A percentile compares a stretch with the other conserved stretches of the same genome.
Evolutionary conservation across 257 asterid genomes (phyloP).

Genomic region (Cordia subcordata): DNA sequence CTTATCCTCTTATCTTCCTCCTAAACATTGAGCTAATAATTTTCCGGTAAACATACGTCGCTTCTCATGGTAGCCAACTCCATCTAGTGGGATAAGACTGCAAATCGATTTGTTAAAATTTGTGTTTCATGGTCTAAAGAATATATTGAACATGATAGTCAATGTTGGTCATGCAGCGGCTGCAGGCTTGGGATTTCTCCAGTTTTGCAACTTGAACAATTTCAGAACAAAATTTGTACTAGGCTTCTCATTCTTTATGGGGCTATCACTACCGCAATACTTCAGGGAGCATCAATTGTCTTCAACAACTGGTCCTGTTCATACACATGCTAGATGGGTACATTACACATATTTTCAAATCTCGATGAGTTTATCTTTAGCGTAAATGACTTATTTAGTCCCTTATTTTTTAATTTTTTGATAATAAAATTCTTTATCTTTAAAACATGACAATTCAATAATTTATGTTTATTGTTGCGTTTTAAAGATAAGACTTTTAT

Average conservation of each 20-base stretch:
- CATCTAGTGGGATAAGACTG: too few relatives aligned
- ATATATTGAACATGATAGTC: too few relatives aligned
- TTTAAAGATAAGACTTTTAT: too few relatives aligned
- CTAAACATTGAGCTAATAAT: neutral
- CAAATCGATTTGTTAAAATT: neutral
- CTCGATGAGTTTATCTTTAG: neutral
- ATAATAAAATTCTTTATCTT: too few relatives aligned
- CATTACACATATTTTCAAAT: neutral
- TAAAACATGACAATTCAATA: too few relatives aligned
- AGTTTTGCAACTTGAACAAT: constrained; percentile 78
- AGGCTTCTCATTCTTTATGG: constrained; percentile 61
- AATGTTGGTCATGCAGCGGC: constrained; percentile 40
- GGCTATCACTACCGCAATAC: constrained; percentile 63
- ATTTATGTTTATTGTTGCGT: too few relatives aligned
- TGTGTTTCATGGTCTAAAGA: too few relatives aligned
- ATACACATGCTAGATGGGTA: constrained; percentile 59
- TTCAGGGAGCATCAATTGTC: constrained; percentile 39
- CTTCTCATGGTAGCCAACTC: too few relatives aligned
- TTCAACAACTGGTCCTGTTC: constrained; percentile 33
- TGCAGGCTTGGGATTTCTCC: constrained; percentile 72
- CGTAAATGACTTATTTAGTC: too few relatives aligned
- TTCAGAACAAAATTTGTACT: constrained; percentile 62
- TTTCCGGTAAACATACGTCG: too few relatives aligned
- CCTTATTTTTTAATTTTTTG: too few relatives aligned
- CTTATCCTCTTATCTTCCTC: neutral